These are phyloP conservation scores for Phlebopus sp. DNA, from an alignment of 1,284 basidiomycete species.

Conservation along the genomic window DNA sequence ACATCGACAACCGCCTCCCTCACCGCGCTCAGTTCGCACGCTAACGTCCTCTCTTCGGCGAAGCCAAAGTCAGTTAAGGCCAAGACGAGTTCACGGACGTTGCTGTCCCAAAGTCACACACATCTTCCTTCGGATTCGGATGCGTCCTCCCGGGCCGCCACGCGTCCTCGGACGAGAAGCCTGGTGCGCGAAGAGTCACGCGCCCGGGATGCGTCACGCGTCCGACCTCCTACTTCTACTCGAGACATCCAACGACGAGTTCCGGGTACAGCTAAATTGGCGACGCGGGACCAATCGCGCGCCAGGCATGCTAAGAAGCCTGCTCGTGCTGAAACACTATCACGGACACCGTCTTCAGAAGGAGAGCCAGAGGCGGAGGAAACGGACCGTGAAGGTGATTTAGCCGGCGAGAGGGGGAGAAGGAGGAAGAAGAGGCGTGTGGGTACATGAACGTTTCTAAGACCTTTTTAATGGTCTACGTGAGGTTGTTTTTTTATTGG, in stretches of 20 bases:
- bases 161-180: conserved; percentile 24
- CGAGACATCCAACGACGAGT: conserved; percentile 2
- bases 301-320: conserved; percentile 6
- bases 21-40: not conserved
- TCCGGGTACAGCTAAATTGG: conserved; percentile 11
- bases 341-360: conserved; percentile 7
- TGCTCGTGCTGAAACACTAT: not conserved
- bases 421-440: conserved; percentile 31
- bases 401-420: conserved; percentile 18
- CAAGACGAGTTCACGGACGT: conserved; percentile 20
- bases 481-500: not conserved
- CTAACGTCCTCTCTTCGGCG: not conserved
- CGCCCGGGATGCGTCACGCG: conserved; percentile 14
- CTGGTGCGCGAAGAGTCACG: conserved; percentile 23
- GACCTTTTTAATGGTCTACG: not conserved
- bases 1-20: conserved; percentile 2
- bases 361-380: conserved; percentile 10
- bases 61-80: conserved; percentile 13
- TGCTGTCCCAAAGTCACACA: conserved; percentile 20
- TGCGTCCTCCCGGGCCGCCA: conserved; percentile 6
- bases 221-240: not conserved
- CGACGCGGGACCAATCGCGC: conserved; percentile 8
- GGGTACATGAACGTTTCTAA: conserved; percentile 1
- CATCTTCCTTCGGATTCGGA: conserved; percentile 27
- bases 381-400: conserved; percentile 14